Evolutionary conservation across 352 stramenopile species (phyloP), one percentile per base, ranked within the genome.

Genomic region (Pythium oligandrum): DNA sequence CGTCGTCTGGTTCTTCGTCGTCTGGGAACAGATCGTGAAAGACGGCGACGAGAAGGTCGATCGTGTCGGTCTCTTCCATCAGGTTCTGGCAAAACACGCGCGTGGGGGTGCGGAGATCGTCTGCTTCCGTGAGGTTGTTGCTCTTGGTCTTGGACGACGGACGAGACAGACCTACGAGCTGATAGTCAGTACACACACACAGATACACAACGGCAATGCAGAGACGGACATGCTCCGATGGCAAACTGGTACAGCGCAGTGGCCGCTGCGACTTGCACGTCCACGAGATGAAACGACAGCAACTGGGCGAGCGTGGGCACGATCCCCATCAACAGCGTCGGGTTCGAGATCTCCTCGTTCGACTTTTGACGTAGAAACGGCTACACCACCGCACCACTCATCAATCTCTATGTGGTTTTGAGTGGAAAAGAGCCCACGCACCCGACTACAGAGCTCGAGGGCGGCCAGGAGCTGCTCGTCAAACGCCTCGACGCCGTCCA

Each of bases 331-430:
- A 92, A 51, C 31, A 90, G 51, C 36, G 51, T 59, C 7, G 81
- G 68, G 37, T 86, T 79, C 38, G 68, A 75, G 46, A 90, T 75
- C 53, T 93, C 81, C 58, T 93, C 83, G 51, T 93, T 93, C 0
- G 78, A 69, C 46, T 89, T 90, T 37, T 75, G 68, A 1, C 83
- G 73, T 10, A 89, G 44, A 48, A 90, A 90, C 1, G 81, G 75
- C 83, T 92, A 55, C 8, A 43, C 31, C 2, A 32, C 32, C 32
- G 55, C 35, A 64, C 26, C 38, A 48, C 32, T 1, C 30, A 51
- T 44, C 51, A 47, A 46, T 12, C 30, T n/a, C 49, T 17, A 33
- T 40, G 2, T 48, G 1, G 9, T 31, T 48, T 48, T 48, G 17
- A 48, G 9, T 48, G 17, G 17, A 30, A 6, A 56, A 12, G 1